A percentile compares a stretch with the other conserved stretches of the same genome.
phyloP scores from a whole-genome alignment of 2,329 filamentous ascomycete species.

The Colletotrichum sansevieriae region DNA sequence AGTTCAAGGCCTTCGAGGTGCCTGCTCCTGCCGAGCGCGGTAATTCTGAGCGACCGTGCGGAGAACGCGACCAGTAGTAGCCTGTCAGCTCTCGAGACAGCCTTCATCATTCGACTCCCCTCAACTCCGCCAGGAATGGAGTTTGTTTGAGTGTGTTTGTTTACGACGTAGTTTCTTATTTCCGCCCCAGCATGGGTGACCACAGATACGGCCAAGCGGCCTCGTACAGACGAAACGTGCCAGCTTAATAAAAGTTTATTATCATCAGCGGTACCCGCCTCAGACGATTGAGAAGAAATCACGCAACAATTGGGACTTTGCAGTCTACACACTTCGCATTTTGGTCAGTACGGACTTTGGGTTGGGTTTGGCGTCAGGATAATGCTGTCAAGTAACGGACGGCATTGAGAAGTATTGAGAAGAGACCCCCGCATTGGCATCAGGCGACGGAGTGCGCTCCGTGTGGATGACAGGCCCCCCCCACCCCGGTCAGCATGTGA shows the following conservation, averaged over 20 bases:
- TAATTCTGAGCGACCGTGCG: background rate
- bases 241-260: slow-evolving; percentile 5
- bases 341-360: background rate
- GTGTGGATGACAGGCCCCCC: background rate
- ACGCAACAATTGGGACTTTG: background rate
- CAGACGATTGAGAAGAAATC: background rate
- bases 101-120: too few relatives aligned
- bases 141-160: background rate
- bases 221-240: background rate
- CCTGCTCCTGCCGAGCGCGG: background rate
- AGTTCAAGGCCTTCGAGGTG: background rate
- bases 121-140: too few relatives aligned
- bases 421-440: slow-evolving; percentile 9
- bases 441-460: slow-evolving; percentile 19
- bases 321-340: background rate
- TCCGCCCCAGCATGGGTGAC: background rate
- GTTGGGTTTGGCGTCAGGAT: background rate
- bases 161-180: background rate
- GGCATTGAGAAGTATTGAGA: background rate
- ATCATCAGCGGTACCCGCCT: background rate
- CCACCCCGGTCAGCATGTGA: background rate
- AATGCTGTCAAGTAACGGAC: background rate
- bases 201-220: background rate
- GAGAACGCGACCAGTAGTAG: slow-evolving; percentile 1
- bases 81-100: background rate